These are phyloP conservation scores for Endocladia muricata DNA, from an alignment of 31 red algal genomes.

Conservation along the genomic window DNA sequence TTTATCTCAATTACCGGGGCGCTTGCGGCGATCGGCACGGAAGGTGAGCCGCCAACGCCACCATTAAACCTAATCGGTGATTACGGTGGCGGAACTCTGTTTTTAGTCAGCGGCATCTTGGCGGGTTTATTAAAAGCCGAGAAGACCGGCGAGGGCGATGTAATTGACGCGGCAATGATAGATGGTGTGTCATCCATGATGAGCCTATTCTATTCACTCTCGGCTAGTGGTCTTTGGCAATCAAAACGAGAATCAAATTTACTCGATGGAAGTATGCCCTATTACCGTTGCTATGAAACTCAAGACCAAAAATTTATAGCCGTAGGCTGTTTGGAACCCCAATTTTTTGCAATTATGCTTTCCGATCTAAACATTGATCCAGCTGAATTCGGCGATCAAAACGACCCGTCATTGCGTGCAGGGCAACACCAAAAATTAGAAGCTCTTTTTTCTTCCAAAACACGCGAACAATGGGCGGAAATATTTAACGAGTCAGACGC, in stretches of 20 bases:
- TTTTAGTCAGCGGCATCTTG: not conserved
- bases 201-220: not conserved
- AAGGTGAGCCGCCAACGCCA: not conserved
- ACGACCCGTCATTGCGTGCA: no score
- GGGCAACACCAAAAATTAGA: no score
- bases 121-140: not conserved
- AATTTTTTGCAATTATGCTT: no score
- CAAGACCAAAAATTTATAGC: no score
- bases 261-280: not conserved
- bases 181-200: slow-evolving; percentile 9
- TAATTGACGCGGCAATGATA: slow-evolving; percentile 5
- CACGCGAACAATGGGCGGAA: no score
- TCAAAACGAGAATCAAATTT: not conserved
- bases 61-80: not conserved
- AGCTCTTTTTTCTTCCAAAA: no score
- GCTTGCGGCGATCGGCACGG: not conserved
- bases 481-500: no score
- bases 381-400: no score
- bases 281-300: no score
- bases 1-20: no score
- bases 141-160: not conserved
- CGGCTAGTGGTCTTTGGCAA: not conserved
- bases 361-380: no score
- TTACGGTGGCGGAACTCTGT: not conserved
- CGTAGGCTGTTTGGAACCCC: no score